Evolutionary conservation across 495 filamentous ascomycete genomes (phyloP).

Genomic region (Penicillium bovifimosum): DNA sequence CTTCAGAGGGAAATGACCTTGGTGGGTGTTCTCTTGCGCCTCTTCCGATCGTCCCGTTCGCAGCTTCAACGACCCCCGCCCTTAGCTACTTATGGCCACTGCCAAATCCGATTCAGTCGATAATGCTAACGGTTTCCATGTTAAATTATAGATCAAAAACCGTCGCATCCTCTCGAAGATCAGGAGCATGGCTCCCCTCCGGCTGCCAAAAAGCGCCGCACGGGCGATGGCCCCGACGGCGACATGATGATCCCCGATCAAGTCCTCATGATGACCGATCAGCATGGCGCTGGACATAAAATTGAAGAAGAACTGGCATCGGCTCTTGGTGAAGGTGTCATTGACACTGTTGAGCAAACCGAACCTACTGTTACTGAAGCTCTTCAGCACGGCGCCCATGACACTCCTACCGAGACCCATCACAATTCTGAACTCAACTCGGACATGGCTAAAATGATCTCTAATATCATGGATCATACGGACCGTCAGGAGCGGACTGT

Average conservation of each 20-base stretch:
- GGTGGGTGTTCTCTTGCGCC: conserved; percentile 29
- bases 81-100: background rate
- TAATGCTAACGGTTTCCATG: background rate
- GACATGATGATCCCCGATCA: conserved; percentile 17
- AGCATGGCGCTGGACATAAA: conserved; percentile 30
- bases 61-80: background rate
- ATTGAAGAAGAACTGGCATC: conserved; percentile 43
- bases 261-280: conserved; percentile 17
- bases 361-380: conserved; percentile 12
- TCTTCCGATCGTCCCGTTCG: conserved; percentile 1
- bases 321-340: conserved; percentile 29
- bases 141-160: conserved; percentile 24
- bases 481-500: conserved; percentile 44
- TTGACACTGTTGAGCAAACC: conserved; percentile 25
- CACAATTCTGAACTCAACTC: conserved; percentile 24
- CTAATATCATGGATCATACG: conserved; percentile 44
- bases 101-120: background rate
- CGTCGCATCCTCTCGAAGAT: conserved; percentile 30
- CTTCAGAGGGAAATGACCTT: conserved; percentile 26
- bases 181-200: conserved; percentile 34
- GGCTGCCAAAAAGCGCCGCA: conserved; percentile 41
- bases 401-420: conserved; percentile 9
- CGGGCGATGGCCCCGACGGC: conserved; percentile 26
- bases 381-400: conserved; percentile 17
- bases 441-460: conserved; percentile 37